Evolutionary conservation across 305 asterid species (phyloP).

Genomic region (Fraxinus xanthoxyloides): DNA sequence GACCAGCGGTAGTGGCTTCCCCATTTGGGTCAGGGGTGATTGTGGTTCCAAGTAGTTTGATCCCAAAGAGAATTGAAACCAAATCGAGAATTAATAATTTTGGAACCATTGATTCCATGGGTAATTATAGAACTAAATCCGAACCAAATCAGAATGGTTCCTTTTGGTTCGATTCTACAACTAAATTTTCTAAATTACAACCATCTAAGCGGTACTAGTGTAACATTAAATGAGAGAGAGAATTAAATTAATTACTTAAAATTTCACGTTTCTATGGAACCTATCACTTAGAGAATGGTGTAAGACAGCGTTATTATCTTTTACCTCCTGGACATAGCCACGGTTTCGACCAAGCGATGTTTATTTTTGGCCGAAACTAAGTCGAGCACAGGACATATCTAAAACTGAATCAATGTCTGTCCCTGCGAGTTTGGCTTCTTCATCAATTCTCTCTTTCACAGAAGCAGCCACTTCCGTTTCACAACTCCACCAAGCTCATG

Average conservation of each 20-base stretch:
- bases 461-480: slow-evolving; percentile 16
- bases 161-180: too few species aligned
- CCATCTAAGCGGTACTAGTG: too few species aligned
- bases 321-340: background rate
- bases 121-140: background rate
- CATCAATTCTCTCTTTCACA: slow-evolving; percentile 16
- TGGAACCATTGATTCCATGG: background rate
- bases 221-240: too few species aligned
- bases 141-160: too few species aligned
- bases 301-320: too few species aligned
- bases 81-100: too few species aligned
- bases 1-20: too few species aligned
- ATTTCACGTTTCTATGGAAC: too few species aligned
- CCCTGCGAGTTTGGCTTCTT: slow-evolving; percentile 11
- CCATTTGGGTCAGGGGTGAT: background rate
- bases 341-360: background rate
- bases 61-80: background rate
- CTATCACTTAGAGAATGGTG: too few species aligned
- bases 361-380: background rate
- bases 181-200: too few species aligned
- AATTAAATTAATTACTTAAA: too few species aligned
- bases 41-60: background rate
- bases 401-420: background rate
- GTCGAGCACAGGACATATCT: background rate
- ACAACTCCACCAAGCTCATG: slow-evolving; percentile 37